phyloP scores from a whole-genome alignment of 345 rosid genomes.

The Eucalyptus cloeziana region DNA sequence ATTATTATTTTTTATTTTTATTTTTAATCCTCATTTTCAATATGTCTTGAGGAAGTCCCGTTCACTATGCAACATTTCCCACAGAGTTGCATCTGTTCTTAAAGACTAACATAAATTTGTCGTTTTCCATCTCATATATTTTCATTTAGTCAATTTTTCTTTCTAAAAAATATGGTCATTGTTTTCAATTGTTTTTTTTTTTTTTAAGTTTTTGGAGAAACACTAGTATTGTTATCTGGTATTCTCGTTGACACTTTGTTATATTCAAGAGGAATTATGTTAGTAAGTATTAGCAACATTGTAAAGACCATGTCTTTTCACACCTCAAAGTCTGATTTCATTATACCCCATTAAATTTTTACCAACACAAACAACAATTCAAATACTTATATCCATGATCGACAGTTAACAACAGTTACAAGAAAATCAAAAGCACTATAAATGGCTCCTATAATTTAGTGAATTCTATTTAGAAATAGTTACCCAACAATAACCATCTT shows the following conservation, averaged over 20 bases:
- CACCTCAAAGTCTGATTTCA: background rate
- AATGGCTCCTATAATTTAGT: background rate
- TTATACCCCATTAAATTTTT: background rate
- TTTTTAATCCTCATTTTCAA: background rate
- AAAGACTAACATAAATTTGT: background rate
- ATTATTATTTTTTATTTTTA: too few relatives aligned
- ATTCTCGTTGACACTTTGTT: too few relatives aligned
- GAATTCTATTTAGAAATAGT: background rate
- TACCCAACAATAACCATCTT: background rate
- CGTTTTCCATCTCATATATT: background rate
- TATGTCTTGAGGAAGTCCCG: background rate
- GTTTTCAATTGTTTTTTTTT: too few relatives aligned
- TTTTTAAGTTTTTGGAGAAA: too few relatives aligned
- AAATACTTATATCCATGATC: background rate
- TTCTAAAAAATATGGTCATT: background rate
- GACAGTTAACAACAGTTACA: background rate
- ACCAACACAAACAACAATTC: background rate
- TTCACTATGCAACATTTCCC: background rate
- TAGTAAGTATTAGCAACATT: too few relatives aligned
- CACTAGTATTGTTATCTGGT: fast-evolving
- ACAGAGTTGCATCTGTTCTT: background rate
- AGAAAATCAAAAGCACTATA: background rate
- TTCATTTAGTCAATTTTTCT: background rate
- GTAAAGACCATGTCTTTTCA: background rate
- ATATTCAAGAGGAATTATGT: background rate